Base-by-base conservation (phyloP, 805 yeast species). In the Wickerhamomyces queroliae region DNA sequence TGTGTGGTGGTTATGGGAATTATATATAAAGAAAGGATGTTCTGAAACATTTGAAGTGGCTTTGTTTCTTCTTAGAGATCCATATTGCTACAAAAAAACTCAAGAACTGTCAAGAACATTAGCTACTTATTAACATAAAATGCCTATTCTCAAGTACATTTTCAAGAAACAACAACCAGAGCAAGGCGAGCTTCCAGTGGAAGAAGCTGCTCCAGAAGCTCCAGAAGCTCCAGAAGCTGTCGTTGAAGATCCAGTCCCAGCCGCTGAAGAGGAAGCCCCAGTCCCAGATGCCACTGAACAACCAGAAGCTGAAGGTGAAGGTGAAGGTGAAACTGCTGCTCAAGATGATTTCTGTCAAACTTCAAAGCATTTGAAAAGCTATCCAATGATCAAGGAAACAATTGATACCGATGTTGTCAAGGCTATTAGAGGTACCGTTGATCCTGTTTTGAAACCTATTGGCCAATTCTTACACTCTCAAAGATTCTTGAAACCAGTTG, bases 351-450 rank as follows among this genome's bases (percentile, higher is more conserved):
- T 24, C 13, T 38, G 43, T 29, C 40, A 36, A 22, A 48, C 53
- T 7, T 19, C 48, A 12, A 51, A 64, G 3, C 80, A 72, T 49
- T 47, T 76, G 25, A 62, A 62, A 42, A 52, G 62, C 6, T 77
- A 73, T 44, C 80, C 83, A 3, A 52, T 76, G 42, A 70, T 70
- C 11, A 61, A 59, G 44, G 66, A 70, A 42, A 65, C 72, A 5
- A 56, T 56, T 23, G 63, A 60, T 5, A 45, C 58, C 23, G 69
- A 74, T 12, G 58, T 61, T 20, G 60, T 69, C n/a, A 58, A 63
- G 46, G 47, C 58, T 6, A 49, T 58, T 16, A 58, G 62, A 6
- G 56, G 58, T 25, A 53, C 63, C 4, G 53, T 57, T 32, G n/a
- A 35, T 17, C 69, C 70, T 5, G 30, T 56, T 8, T 40, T 56